A percentile compares a stretch with the other conserved stretches of the same genome.
Evolutionary conservation across 768 basidiomycete species (phyloP).

Genomic region (Lactarius trivialis): DNA sequence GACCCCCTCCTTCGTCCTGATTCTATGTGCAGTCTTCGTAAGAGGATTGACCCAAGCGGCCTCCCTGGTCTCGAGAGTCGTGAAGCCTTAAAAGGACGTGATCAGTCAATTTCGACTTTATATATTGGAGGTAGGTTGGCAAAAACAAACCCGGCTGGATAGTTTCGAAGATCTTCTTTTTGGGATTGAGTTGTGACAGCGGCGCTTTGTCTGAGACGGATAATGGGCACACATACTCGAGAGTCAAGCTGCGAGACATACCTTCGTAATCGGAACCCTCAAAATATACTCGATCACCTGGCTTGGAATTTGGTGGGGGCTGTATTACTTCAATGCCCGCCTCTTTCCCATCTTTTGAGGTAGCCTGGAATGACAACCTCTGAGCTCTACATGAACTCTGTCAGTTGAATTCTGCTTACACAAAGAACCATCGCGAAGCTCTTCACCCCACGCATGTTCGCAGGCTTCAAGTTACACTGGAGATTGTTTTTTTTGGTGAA

Average conservation of each 20-base stretch:
- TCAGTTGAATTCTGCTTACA: constrained; percentile 38
- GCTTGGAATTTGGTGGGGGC: constrained; percentile 78
- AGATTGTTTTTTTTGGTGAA: background rate
- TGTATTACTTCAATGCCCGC: constrained; percentile 87
- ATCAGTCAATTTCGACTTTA: background rate
- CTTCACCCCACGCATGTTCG: constrained; percentile 94
- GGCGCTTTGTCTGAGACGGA: constrained; percentile 48
- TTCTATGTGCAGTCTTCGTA: constrained; percentile 73
- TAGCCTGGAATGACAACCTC: constrained; percentile 51
- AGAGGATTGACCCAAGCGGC: constrained; percentile 90
- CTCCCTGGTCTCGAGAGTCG: constrained; percentile 76
- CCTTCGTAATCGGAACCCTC: constrained; percentile 85
- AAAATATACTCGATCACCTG: constrained; percentile 93
- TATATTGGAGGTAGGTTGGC: constrained; percentile 1
- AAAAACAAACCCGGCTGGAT: constrained; percentile 73
- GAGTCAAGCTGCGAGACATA: constrained; percentile 31
- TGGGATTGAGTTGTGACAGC: constrained; percentile 86
- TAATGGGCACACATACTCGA: background rate
- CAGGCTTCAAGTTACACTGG: constrained; percentile 92
- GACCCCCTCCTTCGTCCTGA: constrained; percentile 79
- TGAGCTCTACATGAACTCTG: background rate
- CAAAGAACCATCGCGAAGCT: constrained; percentile 97
- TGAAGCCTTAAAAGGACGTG: constrained; percentile 53
- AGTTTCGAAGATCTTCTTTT: constrained; percentile 98
- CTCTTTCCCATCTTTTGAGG: constrained; percentile 84